phyloP scores from a whole-genome alignment of 2,329 filamentous ascomycete genomes.

The Claviceps monticola region DNA sequence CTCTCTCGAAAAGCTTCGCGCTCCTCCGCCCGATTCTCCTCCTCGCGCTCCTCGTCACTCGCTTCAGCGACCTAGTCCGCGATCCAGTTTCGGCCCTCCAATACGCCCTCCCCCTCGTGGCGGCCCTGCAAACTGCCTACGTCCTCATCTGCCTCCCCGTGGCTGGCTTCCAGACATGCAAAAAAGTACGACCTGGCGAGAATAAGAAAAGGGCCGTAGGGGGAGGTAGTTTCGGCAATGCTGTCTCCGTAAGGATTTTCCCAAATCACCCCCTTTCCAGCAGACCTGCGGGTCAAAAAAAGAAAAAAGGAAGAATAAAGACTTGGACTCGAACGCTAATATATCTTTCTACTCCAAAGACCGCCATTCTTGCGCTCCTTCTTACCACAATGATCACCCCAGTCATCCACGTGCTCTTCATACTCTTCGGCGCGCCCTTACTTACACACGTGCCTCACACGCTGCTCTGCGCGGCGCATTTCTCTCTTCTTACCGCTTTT shows the following conservation, averaged over 20 bases:
- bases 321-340: background rate
- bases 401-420: slow-evolving; percentile 44
- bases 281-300: background rate
- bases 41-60: slow-evolving; percentile 46
- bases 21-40: slow-evolving; percentile 56
- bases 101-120: slow-evolving; percentile 46
- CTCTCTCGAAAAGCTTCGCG: slow-evolving; percentile 36
- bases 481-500: slow-evolving; percentile 64
- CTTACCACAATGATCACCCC: slow-evolving; percentile 62
- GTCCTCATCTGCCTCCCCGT: slow-evolving; percentile 49
- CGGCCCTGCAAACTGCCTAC: slow-evolving; percentile 50
- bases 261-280: too few relatives aligned
- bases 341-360: slow-evolving; percentile 17
- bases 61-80: slow-evolving; percentile 53
- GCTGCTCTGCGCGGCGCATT: slow-evolving; percentile 64
- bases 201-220: slow-evolving; percentile 32
- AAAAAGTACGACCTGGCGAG: slow-evolving; percentile 38
- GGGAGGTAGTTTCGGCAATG: background rate
- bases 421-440: slow-evolving; percentile 86
- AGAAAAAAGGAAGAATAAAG: background rate
- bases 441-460: slow-evolving; percentile 72
- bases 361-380: slow-evolving; percentile 30
- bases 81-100: slow-evolving; percentile 54
- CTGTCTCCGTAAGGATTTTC: background rate
- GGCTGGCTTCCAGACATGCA: slow-evolving; percentile 32